Conservation (phyloP, 257 asterid genomes). For the Lycium barbarum region DNA sequence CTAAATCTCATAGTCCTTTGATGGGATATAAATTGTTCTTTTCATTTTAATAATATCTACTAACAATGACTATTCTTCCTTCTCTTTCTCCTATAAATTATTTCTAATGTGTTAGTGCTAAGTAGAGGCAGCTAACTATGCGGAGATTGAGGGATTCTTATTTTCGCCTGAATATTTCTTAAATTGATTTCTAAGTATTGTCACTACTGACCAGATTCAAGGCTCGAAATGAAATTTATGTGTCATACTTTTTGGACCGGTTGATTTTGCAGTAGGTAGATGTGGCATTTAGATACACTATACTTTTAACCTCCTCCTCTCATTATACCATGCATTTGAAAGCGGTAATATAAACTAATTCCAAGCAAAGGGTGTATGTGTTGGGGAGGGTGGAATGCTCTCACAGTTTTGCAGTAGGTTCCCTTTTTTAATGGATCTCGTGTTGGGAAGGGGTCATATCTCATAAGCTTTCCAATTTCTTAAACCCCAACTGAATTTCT, state of each 20-base stretch:
- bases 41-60: neutral
- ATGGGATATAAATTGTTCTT: neutral
- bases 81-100: neutral
- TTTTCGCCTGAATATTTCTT: neutral
- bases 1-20: neutral
- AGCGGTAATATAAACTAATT: neutral
- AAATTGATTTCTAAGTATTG: neutral
- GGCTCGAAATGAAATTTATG: neutral
- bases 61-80: neutral
- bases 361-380: neutral
- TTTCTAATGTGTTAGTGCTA: neutral
- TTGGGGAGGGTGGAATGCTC: neutral
- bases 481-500: neutral
- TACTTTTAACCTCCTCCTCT: constrained; percentile 2
- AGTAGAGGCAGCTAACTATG: neutral
- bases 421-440: neutral
- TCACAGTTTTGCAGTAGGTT: neutral
- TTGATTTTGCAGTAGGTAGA: neutral
- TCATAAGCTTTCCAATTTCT: neutral
- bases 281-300: neutral
- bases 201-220: neutral
- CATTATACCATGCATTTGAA: neutral
- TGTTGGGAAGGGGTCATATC: neutral
- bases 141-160: neutral
- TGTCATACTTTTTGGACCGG: neutral